Conservation (phyloP, 805 yeast species). For the Candida maesae region DNA sequence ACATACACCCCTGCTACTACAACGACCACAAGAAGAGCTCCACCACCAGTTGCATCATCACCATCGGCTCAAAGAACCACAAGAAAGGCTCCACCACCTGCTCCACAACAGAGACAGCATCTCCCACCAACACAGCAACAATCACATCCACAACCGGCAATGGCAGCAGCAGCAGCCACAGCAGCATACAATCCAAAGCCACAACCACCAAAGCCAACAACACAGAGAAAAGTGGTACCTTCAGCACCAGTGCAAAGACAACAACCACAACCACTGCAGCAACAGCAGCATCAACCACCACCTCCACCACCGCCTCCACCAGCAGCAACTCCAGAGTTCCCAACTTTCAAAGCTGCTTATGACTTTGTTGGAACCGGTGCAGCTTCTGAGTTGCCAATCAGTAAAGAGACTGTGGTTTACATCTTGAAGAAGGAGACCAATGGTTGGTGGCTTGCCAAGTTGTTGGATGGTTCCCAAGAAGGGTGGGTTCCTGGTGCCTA, state of each 20-base stretch:
- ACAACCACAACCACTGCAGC: conserved; percentile 20
- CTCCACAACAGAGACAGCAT: conserved; percentile 24
- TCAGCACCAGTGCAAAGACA: conserved; percentile 35
- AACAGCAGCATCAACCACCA: conserved; percentile 44
- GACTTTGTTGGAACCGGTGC: conserved; percentile 86
- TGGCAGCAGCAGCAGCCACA: conserved; percentile 30
- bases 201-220: conserved; percentile 22
- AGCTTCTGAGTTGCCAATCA: conserved; percentile 74
- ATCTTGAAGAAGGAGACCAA: conserved; percentile 71
- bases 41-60: neutral
- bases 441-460: conserved; percentile 93
- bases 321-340: conserved; percentile 56
- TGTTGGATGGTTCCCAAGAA: conserved; percentile 67
- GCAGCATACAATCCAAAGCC: conserved; percentile 35
- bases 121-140: too few relatives aligned
- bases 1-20: conserved; percentile 8
- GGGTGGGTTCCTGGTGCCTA: conserved; percentile 99
- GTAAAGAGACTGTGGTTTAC: conserved; percentile 71
- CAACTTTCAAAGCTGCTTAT: conserved; percentile 80
- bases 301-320: conserved; percentile 80
- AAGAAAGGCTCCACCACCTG: conserved; percentile 28
- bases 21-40: neutral
- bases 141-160: conserved; percentile 4
- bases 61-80: conserved; percentile 10
- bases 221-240: conserved; percentile 20